Base-by-base conservation (phyloP, 2,329 filamentous ascomycete species). In the Colletotrichum karsti region DNA sequence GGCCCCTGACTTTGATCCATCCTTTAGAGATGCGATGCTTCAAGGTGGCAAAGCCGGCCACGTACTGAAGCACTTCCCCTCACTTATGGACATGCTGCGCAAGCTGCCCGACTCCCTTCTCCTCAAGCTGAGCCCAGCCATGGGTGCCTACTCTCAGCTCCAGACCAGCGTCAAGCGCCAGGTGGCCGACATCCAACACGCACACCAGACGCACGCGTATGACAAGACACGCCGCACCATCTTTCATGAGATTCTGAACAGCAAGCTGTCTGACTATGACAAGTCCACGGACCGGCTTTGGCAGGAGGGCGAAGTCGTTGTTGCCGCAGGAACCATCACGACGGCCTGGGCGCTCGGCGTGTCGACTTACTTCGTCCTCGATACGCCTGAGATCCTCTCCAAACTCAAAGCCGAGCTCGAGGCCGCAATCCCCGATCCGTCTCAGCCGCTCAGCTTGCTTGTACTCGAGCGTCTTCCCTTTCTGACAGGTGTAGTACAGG, bases 401-500 rank as follows among this genome's bases (percentile, higher is more conserved):
- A 53, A 15, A 9, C 50, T 53, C 5, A 13, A 28, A 13, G 50
- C 9, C 7, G 50, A 53, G 9, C 20, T 53, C 9, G 30, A 35
- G 50, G 10, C 7, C n/a, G 30, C 30, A 28, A 53, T 53, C n/a
- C 50, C 50, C 41, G 20, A 44, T 22, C n/a, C 41, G 3, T n/a
- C 20, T 44, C n/a, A 44, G 20, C 20, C n/a, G 20, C n/a, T 44
- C 20, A 44, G 41, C 18, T 44, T n/a, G 41, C 22, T 71, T 35
- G 12, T 3, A 4, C 41, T 63, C 3, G 61, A 50, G 9, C 33
- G 44, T 2, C 41, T 82, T 8, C 76, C 77, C 1, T 82, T 78
- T 60, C 74, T 85, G 12, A 75, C 78, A 3, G 81, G 79, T 1
- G 69, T 79, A 15, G 76, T 83, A 8, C 72, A 75, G 30, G 81